These are phyloP conservation scores for Fusarium albosuccineum DNA, from an alignment of 2,329 filamentous ascomycete species.

Conservation along the genomic window DNA sequence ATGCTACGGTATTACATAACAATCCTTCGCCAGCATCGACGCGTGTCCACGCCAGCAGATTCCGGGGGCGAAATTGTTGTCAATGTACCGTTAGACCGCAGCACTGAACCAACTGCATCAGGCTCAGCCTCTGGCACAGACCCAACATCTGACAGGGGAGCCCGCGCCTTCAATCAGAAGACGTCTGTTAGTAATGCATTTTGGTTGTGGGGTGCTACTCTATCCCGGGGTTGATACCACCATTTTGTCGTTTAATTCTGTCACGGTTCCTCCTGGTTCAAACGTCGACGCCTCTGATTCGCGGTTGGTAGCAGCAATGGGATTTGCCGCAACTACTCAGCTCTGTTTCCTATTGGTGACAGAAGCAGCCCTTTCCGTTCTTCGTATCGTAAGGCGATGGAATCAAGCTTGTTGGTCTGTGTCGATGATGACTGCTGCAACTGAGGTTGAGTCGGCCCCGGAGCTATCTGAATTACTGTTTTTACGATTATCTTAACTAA, in stretches of 20 bases:
- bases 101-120: background rate
- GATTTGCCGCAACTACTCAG: slow-evolving; percentile 1
- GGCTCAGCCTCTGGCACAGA: background rate
- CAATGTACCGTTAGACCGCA: background rate
- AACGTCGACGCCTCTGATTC: background rate
- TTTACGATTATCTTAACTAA: background rate
- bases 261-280: background rate
- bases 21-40: background rate
- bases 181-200: background rate
- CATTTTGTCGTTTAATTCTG: slow-evolving; percentile 1
- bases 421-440: background rate
- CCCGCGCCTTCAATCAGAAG: slow-evolving; percentile 1
- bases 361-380: slow-evolving; percentile 1
- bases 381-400: background rate
- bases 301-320: background rate
- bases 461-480: background rate
- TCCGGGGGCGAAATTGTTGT: background rate
- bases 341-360: background rate
- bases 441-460: background rate
- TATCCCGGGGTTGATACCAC: background rate
- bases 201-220: background rate
- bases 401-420: background rate
- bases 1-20: too few relatives aligned
- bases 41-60: background rate
- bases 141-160: background rate